Evolutionary conservation across 2,329 filamentous ascomycete species (phyloP), one percentile per base, ranked within the genome.

Genomic region (Tympanopsis confertula): DNA sequence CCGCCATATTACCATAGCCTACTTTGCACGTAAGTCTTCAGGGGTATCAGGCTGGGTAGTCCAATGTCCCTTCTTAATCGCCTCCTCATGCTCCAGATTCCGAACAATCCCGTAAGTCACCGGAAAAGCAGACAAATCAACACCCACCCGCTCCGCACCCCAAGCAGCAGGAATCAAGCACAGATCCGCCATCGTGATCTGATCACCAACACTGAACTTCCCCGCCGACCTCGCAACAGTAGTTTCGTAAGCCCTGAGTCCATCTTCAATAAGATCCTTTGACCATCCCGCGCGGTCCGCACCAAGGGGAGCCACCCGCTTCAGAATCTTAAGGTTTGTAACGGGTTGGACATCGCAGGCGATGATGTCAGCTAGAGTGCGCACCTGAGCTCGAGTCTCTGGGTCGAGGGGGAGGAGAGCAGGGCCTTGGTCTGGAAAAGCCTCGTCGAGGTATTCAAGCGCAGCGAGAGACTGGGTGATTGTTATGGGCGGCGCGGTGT

Each of bases 81-180:
- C 62, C 22, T 62, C 56, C 41, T 62, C 48, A 40, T 45, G 41
- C 43, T 60, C 57, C 47, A 69, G 42, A 35, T 49, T 50, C 43
- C 52, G 50, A 42, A 56, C 57, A 38, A 71, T 50, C 36, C 53
- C 49, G 44, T 48, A 48, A 5, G 64, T 52, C 13, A 53, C 54
- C n/a, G 62, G 62, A 45, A 58, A 66, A 24, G 43, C 36, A 28
- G 42, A 40, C 41, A 69, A 38, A 43, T 68, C 58, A 13, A 71
- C 58, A 2, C 58, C 60, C 19, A 60, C 58, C 22, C 63, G 50
- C 49, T 62, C 49, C 4, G 65, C 66, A 3, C 57, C 59, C 58
- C 66, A 65, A 33, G 65, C 58, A n/a, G 66, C 65, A n/a, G 66
- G 66, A 26, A 68, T 50, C 35, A 71, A 46, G 44, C 62, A 66